phyloP scores from a whole-genome alignment of 305 asterid species.

The Solanum hybrid region DNA sequence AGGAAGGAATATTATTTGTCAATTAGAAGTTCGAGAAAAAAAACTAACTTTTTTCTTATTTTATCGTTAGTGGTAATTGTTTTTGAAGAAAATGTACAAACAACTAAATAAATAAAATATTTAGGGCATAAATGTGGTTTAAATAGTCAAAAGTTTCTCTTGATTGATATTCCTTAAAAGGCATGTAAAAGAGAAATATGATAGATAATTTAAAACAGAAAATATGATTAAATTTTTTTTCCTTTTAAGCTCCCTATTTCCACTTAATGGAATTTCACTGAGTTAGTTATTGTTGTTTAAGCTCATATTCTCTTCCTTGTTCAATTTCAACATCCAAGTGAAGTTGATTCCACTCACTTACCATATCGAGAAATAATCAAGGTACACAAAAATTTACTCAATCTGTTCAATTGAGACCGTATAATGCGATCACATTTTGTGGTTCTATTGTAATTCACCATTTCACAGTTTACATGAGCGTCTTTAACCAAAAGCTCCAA shows the following conservation, averaged over 20 bases:
- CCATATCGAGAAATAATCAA: too few relatives aligned
- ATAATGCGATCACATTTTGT: not conserved
- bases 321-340: not conserved
- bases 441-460: not conserved
- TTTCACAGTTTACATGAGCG: not conserved
- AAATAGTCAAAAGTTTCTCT: not conserved
- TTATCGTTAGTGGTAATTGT: not conserved
- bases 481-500: not conserved
- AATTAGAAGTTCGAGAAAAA: not conserved
- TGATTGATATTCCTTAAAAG: not conserved
- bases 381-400: too few relatives aligned
- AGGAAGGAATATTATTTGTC: not conserved
- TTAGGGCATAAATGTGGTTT: not conserved
- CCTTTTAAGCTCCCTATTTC: too few relatives aligned
- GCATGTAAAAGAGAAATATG: not conserved
- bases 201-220: accelerated
- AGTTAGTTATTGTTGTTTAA: too few relatives aligned
- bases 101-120: not conserved
- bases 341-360: not conserved
- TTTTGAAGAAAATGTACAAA: not conserved
- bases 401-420: not conserved
- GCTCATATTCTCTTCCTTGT: not conserved
- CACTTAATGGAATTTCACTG: too few relatives aligned
- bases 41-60: too few relatives aligned
- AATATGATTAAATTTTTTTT: not conserved